A percentile compares a stretch with the other conserved stretches of the same genome.
Evolutionary conservation across 441 rosid genomes (phyloP).

Genomic region (Gossypium schwendimanii): DNA sequence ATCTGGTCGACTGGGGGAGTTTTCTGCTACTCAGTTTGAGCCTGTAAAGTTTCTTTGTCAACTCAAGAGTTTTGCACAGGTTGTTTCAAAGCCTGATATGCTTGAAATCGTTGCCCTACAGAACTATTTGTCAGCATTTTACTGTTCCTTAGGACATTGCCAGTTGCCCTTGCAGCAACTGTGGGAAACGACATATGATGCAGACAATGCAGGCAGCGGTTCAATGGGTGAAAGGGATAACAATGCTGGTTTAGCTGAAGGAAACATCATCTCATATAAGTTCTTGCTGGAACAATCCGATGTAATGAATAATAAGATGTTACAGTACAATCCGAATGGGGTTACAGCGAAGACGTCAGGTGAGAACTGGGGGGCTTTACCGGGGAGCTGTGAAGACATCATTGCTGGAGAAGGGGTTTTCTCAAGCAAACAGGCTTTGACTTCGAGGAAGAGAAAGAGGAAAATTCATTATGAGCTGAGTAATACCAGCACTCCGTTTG

Average conservation of each 20-base stretch:
- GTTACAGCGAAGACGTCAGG: slow-evolving; percentile 13
- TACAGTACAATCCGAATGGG: slow-evolving; percentile 15
- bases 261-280: background rate
- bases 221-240: slow-evolving; percentile 3
- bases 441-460: slow-evolving; percentile 31
- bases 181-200: slow-evolving; percentile 21
- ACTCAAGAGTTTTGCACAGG: slow-evolving; percentile 46
- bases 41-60: slow-evolving; percentile 44
- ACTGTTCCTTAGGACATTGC: slow-evolving; percentile 42
- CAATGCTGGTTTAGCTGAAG: background rate
- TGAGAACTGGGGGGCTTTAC: background rate
- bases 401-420: slow-evolving; percentile 20
- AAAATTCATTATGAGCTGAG: slow-evolving; percentile 14
- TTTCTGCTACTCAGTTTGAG: slow-evolving; percentile 36
- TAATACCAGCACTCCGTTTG: slow-evolving; percentile 16
- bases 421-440: slow-evolving; percentile 14
- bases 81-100: slow-evolving; percentile 29
- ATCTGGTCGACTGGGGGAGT: slow-evolving; percentile 37
- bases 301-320: slow-evolving; percentile 6
- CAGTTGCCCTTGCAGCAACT: slow-evolving; percentile 48
- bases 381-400: slow-evolving; percentile 6
- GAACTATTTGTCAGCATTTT: slow-evolving; percentile 51
- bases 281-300: background rate
- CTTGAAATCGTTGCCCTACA: slow-evolving; percentile 43
- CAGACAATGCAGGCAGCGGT: slow-evolving; percentile 18